Evolutionary conservation across 352 stramenopile species (phyloP).

Genomic region (Pythium scleroteichum): DNA sequence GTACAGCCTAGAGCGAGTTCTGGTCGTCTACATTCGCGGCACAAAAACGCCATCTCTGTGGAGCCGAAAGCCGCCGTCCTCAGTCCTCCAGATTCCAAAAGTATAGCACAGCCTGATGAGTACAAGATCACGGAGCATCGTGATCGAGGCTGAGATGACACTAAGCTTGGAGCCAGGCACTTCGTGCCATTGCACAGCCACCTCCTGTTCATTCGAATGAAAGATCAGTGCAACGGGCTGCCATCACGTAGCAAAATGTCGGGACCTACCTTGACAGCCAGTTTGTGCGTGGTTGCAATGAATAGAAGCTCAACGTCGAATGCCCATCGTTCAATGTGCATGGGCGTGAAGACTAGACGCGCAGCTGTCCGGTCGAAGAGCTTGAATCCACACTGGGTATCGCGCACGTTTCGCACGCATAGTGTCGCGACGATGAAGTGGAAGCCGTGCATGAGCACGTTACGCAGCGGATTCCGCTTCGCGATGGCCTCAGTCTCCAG

Average conservation of each 20-base stretch:
- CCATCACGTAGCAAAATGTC: too few relatives aligned
- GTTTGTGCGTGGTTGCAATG: constrained; percentile 59
- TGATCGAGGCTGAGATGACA: constrained; percentile 85
- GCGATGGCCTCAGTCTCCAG: constrained; percentile 85
- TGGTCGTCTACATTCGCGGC: constrained; percentile 11
- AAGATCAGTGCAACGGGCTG: not conserved
- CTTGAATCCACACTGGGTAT: constrained; percentile 96
- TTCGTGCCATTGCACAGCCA: constrained; percentile 92
- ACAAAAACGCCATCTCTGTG: constrained; percentile 25
- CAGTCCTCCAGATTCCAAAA: constrained; percentile 83
- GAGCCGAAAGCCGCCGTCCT: constrained; percentile 72
- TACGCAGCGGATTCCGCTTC: constrained; percentile 84
- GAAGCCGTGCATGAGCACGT: constrained; percentile 93
- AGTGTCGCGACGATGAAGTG: constrained; percentile 90
- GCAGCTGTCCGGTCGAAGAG: constrained; percentile 89
- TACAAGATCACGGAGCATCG: constrained; percentile 93
- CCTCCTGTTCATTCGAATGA: constrained; percentile 55
- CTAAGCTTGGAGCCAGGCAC: constrained; percentile 91
- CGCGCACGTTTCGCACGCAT: constrained; percentile 82
- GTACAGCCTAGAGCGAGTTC: not conserved
- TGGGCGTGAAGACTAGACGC: constrained; percentile 81
- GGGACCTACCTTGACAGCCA: constrained; percentile 57
- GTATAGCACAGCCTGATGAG: constrained; percentile 90
- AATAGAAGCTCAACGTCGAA: constrained; percentile 96
- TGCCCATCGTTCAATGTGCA: constrained; percentile 94